A percentile compares a stretch with the other conserved stretches of the same genome.
Evolutionary conservation across 345 rosid species (phyloP).

Genomic region (Euphorbia pulcherrima): DNA sequence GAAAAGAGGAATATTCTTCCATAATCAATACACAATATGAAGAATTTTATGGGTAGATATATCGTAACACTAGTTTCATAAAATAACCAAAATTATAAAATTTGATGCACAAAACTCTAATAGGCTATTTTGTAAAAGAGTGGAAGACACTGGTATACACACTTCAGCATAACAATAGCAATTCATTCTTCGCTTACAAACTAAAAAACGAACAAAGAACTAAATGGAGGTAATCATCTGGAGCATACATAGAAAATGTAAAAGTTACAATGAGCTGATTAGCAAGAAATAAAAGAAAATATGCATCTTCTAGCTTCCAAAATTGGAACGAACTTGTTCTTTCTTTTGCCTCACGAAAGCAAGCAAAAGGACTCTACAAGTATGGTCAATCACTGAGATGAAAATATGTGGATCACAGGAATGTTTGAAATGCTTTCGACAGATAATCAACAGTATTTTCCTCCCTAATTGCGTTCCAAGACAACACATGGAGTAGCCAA

Average conservation of each 20-base stretch:
- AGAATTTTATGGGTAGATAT: neutral
- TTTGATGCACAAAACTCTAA: too few species aligned
- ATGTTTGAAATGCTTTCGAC: neutral
- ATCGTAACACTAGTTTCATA: neutral
- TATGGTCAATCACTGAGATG: neutral
- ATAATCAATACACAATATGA: neutral
- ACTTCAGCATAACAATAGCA: neutral
- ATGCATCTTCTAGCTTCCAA: slow-evolving; percentile 1
- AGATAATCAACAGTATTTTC: neutral
- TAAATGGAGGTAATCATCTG: neutral
- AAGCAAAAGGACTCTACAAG: neutral
- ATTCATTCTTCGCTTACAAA: too few species aligned
- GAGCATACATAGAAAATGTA: neutral
- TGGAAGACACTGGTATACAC: neutral
- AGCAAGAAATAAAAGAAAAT: neutral
- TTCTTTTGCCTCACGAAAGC: neutral
- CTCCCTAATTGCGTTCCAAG: neutral
- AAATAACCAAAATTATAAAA: neutral
- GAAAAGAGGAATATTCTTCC: neutral
- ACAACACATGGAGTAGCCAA: neutral
- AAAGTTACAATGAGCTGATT: neutral
- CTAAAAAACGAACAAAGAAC: too few species aligned
- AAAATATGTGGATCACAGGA: neutral
- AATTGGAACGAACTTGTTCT: neutral
- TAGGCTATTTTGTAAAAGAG: neutral